A percentile compares a stretch with the other conserved stretches of the same genome.
phyloP scores from a whole-genome alignment of 2,329 filamentous ascomycete species.

The Fusarium sp. region DNA sequence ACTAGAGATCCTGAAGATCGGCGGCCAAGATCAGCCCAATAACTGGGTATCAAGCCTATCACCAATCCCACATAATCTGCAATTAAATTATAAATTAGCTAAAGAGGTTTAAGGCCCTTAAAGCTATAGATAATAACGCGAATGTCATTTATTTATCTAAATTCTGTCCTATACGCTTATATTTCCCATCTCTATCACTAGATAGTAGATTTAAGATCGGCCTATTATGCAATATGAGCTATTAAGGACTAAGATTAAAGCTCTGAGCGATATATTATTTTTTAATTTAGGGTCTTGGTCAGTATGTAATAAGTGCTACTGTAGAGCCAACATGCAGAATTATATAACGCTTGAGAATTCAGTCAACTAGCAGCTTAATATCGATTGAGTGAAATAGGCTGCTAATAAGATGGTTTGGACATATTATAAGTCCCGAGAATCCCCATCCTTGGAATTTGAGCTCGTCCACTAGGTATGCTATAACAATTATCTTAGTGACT shows the following conservation, averaged over 20 bases:
- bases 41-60: rapidly evolving
- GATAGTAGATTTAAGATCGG: background rate
- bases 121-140: no score
- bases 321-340: background rate
- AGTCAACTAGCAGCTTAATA: no score
- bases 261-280: background rate
- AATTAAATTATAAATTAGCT: background rate
- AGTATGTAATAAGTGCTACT: no score
- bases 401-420: no score
- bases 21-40: background rate
- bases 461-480: no score
- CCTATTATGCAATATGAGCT: background rate
- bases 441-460: no score
- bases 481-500: no score
- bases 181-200: background rate
- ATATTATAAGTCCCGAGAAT: no score
- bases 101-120: no score
- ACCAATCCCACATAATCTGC: background rate
- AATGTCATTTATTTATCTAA: background rate
- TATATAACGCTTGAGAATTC: no score
- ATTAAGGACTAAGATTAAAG: rapidly evolving
- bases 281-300: background rate
- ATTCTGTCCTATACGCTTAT: background rate
- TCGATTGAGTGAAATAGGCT: no score
- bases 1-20: background rate